phyloP scores from a whole-genome alignment of 352 stramenopile species.

The Globisporangium cystogenes region DNA sequence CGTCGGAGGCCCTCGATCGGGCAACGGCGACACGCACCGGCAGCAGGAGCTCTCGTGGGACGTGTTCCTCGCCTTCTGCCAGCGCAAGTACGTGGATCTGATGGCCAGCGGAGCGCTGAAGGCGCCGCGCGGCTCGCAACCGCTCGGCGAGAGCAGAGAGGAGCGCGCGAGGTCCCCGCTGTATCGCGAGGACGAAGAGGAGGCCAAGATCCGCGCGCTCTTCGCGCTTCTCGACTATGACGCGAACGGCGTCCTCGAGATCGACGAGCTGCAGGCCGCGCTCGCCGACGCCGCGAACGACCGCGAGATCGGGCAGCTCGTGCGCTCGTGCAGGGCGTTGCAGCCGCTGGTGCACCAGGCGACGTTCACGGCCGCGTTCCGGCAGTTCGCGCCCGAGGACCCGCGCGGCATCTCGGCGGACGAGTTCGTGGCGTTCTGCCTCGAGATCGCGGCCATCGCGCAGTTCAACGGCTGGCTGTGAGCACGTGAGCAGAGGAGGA shows the following conservation, averaged over 20 bases:
- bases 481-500: too few species aligned
- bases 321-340: conserved; percentile 39
- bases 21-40: background rate
- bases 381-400: conserved; percentile 48
- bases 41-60: conserved; percentile 40
- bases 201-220: conserved; percentile 38
- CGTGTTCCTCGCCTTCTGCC: conserved; percentile 42
- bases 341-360: conserved; percentile 54
- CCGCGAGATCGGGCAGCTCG: conserved; percentile 23
- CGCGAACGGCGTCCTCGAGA: conserved; percentile 47
- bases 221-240: conserved; percentile 60
- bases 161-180: background rate
- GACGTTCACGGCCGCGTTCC: conserved; percentile 61
- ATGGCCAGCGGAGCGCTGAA: conserved; percentile 27
- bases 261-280: conserved; percentile 48
- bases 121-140: background rate
- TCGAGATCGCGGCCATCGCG: conserved; percentile 52
- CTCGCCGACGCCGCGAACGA: conserved; percentile 25
- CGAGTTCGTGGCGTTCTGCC: conserved; percentile 72
- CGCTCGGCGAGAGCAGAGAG: too few species aligned
- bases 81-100: conserved; percentile 40
- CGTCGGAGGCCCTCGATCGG: too few species aligned
- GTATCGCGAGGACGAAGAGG: conserved; percentile 28
- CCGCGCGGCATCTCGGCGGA: conserved; percentile 53
- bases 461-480: conserved; percentile 35